Evolutionary conservation across 73 alveolate species (phyloP).

Genomic region (Paramecium bursaria): DNA sequence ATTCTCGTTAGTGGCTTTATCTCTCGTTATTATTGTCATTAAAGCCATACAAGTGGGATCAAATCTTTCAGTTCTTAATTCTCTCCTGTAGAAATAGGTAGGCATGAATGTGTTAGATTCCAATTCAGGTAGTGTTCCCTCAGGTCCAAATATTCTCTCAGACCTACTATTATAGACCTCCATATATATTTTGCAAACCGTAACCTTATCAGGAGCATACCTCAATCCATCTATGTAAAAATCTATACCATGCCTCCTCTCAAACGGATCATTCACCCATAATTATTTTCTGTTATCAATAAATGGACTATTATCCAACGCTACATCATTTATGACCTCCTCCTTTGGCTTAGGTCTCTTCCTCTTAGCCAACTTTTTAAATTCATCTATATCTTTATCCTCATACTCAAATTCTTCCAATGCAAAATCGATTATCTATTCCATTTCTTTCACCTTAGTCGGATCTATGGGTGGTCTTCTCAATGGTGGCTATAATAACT

Average conservation of each 20-base stretch:
- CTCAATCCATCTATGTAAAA: constrained; percentile 87
- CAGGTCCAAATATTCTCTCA: constrained; percentile 74
- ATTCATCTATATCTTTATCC: constrained; percentile 23
- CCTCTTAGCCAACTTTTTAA: not conserved
- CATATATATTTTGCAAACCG: constrained; percentile 76
- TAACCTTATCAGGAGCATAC: constrained; percentile 85
- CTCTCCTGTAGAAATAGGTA: constrained; percentile 80
- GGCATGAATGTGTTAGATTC: constrained; percentile 72
- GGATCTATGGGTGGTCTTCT: constrained; percentile 66
- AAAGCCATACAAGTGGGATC: constrained; percentile 85
- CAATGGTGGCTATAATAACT: constrained; percentile 46
- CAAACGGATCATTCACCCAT: constrained; percentile 75
- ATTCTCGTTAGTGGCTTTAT: constrained; percentile 73
- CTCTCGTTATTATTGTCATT: constrained; percentile 82
- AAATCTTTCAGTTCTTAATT: constrained; percentile 76
- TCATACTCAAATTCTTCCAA: constrained; percentile 29
- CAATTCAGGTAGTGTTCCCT: constrained; percentile 77
- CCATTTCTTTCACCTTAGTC: constrained; percentile 55
- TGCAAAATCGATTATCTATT: constrained; percentile 49
- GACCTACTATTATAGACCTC: constrained; percentile 70
- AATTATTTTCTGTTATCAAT: constrained; percentile 71
- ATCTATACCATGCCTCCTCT: constrained; percentile 88
- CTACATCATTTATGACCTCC: constrained; percentile 30
- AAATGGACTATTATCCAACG: constrained; percentile 63
- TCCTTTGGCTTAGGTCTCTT: constrained; percentile 61